Evolutionary conservation across 208 protist species (phyloP).

Genomic region (Acanthamoeba pearcei): DNA sequence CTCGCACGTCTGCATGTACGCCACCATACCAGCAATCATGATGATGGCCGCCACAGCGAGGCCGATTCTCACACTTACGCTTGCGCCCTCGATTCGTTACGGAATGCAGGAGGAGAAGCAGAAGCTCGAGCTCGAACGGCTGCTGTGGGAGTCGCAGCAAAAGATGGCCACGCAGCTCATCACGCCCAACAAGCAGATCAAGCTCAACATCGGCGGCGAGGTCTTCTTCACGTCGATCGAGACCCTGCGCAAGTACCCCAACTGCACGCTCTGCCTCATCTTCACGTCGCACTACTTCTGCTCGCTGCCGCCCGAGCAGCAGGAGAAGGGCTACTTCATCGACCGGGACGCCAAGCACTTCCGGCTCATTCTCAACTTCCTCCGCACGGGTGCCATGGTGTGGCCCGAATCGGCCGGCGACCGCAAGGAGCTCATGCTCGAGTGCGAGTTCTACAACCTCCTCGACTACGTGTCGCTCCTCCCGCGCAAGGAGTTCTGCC

Average conservation of each 20-base stretch:
- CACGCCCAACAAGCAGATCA: slow-evolving; percentile 63
- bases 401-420: slow-evolving; percentile 45
- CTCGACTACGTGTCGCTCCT: slow-evolving; percentile 39
- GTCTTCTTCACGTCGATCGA: slow-evolving; percentile 57
- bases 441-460: slow-evolving; percentile 71
- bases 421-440: slow-evolving; percentile 59
- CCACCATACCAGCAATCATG: too few relatives aligned
- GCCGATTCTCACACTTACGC: too few relatives aligned
- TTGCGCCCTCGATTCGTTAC: not conserved
- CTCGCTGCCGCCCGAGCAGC: slow-evolving; percentile 45
- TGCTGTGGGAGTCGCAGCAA: slow-evolving; percentile 41
- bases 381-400: slow-evolving; percentile 58
- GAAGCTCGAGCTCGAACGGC: slow-evolving; percentile 45
- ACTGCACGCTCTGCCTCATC: slow-evolving; percentile 58
- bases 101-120: slow-evolving; percentile 36
- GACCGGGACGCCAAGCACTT: slow-evolving; percentile 67
- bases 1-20: slow-evolving; percentile 24
- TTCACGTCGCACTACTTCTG: slow-evolving; percentile 44
- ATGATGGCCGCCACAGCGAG: too few relatives aligned
- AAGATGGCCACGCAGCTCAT: slow-evolving; percentile 15
- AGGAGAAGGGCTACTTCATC: slow-evolving; percentile 65
- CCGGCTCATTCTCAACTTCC: slow-evolving; percentile 60
- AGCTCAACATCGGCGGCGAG: slow-evolving; percentile 65
- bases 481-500: slow-evolving; percentile 52
- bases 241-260: slow-evolving; percentile 38